Percentiles rank a stretch among this genome's conserved stretches.
Evolutionary conservation across 345 rosid genomes (phyloP).

Genomic region (Gynandropsis gynandra): DNA sequence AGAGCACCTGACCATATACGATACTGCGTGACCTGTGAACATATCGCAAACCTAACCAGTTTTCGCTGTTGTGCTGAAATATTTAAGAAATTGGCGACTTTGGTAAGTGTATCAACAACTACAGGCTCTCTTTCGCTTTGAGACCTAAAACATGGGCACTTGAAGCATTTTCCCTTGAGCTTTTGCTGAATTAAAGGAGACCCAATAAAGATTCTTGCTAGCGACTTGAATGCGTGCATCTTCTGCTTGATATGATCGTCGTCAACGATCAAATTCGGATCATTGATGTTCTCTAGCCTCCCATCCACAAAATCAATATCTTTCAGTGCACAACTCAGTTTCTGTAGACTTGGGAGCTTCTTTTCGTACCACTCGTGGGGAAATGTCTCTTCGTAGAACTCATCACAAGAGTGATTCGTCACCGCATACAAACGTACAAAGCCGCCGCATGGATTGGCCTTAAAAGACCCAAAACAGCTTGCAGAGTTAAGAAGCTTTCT

Average conservation of each 20-base stretch:
- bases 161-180: conserved; percentile 23
- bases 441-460: conserved; percentile 7
- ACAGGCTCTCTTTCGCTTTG: conserved; percentile 47
- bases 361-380: conserved; percentile 44
- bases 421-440: conserved; percentile 19
- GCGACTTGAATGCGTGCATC: conserved; percentile 51
- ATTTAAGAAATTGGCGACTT: conserved; percentile 43
- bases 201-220: conserved; percentile 56
- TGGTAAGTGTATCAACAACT: conserved; percentile 49
- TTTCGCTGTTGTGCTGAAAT: conserved; percentile 71
- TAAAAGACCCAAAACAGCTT: conserved; percentile 2
- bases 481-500: conserved; percentile 14
- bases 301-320: conserved; percentile 53
- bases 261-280: conserved; percentile 34
- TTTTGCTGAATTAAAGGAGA: conserved; percentile 49
- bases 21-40: conserved; percentile 65
- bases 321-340: conserved; percentile 35
- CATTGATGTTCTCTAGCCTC: conserved; percentile 35
- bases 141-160: conserved; percentile 31
- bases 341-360: conserved; percentile 37
- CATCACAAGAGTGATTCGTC: conserved; percentile 33
- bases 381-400: conserved; percentile 25
- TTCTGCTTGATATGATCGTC: conserved; percentile 33
- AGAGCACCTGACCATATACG: conserved; percentile 66
- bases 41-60: conserved; percentile 41